phyloP scores from a whole-genome alignment of 495 filamentous ascomycete species.

The Aspergillus baeticus region DNA sequence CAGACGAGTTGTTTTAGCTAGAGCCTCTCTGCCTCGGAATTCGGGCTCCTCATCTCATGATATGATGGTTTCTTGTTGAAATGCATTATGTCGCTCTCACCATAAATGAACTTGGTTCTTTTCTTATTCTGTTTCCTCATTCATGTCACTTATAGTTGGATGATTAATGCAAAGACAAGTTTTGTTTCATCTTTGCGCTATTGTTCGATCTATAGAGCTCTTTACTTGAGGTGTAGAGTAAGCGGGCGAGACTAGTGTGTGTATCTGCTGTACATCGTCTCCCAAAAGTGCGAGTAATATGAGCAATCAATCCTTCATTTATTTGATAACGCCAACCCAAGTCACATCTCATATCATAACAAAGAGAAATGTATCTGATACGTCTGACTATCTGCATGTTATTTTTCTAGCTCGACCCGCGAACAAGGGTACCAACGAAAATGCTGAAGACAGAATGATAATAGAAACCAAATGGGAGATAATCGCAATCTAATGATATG shows the following conservation, averaged over 20 bases:
- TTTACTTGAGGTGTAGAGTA: neutral
- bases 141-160: constrained; percentile 17
- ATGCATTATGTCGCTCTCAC: constrained; percentile 18
- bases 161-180: constrained; percentile 11
- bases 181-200: neutral
- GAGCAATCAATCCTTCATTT: no score
- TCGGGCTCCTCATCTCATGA: neutral
- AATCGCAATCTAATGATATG: neutral
- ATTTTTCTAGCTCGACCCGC: constrained; percentile 13
- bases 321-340: no score
- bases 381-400: neutral
- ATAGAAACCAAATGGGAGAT: neutral
- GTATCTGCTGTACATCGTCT: neutral
- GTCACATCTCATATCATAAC: neutral
- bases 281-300: neutral
- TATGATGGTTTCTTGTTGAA: constrained; percentile 17
- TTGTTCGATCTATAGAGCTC: neutral
- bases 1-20: constrained; percentile 9
- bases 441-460: neutral
- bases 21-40: constrained; percentile 12
- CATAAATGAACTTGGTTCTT: constrained; percentile 17
- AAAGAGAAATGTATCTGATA: neutral
- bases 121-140: neutral
- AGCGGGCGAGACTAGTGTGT: neutral
- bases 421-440: constrained; percentile 1